A percentile compares a stretch with the other conserved stretches of the same genome.
These are phyloP conservation scores for Lecanoromycetidae sp. DNA, from an alignment of 2,329 filamentous ascomycete species.

Conservation along the genomic window DNA sequence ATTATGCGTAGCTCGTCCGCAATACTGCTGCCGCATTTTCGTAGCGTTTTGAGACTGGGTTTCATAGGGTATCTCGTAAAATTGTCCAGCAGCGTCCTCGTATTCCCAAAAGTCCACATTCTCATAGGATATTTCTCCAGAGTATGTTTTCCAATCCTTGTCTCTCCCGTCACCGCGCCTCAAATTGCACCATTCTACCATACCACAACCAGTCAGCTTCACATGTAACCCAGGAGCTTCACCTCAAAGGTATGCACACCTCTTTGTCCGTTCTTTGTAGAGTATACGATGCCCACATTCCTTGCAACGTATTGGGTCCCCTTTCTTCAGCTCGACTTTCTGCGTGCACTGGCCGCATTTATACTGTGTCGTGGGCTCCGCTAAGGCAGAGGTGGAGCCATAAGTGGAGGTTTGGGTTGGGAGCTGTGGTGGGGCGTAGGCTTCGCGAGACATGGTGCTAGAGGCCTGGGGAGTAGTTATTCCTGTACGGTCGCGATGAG, in stretches of 20 bases:
- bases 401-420: slow-evolving; percentile 9
- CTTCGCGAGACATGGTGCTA: slow-evolving; percentile 18
- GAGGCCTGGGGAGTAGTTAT: background rate
- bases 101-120: no score
- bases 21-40: no score
- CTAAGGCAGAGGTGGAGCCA: background rate
- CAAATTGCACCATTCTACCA: slow-evolving; percentile 90
- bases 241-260: slow-evolving; percentile 46
- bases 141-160: background rate
- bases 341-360: slow-evolving; percentile 75
- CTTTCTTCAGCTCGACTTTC: slow-evolving; percentile 62
- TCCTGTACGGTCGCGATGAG: background rate
- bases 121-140: no score
- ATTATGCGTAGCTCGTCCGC: no score
- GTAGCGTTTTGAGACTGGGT: no score
- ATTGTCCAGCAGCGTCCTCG: background rate
- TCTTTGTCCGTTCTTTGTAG: slow-evolving; percentile 95
- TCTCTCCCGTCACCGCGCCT: slow-evolving; percentile 56
- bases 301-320: slow-evolving; percentile 74
- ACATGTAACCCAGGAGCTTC: background rate
- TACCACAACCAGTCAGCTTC: slow-evolving; percentile 13
- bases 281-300: slow-evolving; percentile 90
- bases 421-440: slow-evolving; percentile 15
- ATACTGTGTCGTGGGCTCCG: slow-evolving; percentile 34
- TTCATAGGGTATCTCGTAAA: no score